These are phyloP conservation scores for Ophiostoma triangulosporum DNA, from an alignment of 2,329 filamentous ascomycete genomes.

Conservation along the genomic window DNA sequence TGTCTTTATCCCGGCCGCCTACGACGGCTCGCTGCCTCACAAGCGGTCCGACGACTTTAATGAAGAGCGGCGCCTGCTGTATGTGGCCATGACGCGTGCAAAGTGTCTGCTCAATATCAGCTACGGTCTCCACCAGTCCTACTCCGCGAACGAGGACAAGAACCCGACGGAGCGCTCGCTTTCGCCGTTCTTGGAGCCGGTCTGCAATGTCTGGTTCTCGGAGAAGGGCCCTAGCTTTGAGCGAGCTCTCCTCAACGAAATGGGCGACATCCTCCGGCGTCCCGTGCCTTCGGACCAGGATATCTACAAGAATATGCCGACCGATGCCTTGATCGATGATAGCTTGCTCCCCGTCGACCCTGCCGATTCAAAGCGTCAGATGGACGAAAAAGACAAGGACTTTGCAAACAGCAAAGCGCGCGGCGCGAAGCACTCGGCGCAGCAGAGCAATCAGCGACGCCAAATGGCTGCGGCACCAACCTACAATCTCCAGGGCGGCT, in stretches of 20 bases:
- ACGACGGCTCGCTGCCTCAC: constrained; percentile 84
- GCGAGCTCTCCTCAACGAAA: constrained; percentile 44
- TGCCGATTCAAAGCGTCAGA: constrained; percentile 7
- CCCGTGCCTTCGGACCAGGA: constrained; percentile 40
- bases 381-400: constrained; percentile 7
- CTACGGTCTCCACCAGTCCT: constrained; percentile 55
- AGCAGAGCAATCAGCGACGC: constrained; percentile 17
- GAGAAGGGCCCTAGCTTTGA: constrained; percentile 58
- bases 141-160: constrained; percentile 17
- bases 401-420: background rate
- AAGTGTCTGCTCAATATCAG: constrained; percentile 78
- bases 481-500: constrained; percentile 9
- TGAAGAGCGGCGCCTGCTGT: constrained; percentile 78
- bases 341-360: constrained; percentile 55
- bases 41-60: constrained; percentile 71
- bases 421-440: background rate
- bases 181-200: constrained; percentile 56
- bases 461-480: constrained; percentile 11
- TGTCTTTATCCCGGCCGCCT: constrained; percentile 83
- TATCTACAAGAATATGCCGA: constrained; percentile 39
- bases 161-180: constrained; percentile 27
- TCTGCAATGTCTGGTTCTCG: constrained; percentile 34
- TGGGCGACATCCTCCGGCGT: constrained; percentile 59
- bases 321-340: constrained; percentile 49
- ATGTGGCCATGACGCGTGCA: constrained; percentile 93